Base-by-base conservation (phyloP, 2,329 filamentous ascomycete species). In the Knufia petricola region DNA sequence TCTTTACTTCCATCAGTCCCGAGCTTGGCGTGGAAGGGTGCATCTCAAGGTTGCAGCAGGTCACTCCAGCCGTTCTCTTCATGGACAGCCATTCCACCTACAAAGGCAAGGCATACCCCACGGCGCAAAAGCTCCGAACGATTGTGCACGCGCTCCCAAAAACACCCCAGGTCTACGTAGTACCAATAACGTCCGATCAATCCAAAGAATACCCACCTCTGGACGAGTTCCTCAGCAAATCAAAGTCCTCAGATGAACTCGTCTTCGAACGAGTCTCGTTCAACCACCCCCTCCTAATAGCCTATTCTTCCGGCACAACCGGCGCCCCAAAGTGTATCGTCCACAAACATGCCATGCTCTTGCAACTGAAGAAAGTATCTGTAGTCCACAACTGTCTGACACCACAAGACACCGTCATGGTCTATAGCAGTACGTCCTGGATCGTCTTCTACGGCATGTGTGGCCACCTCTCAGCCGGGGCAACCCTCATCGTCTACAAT, bases 391-490 rank as follows among this genome's bases (percentile, higher is more conserved):
- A 70, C 56, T 66, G 64, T 7, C 62, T 70, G 13, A 63, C 60
- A 1, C 58, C 64, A 0, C 52, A 60, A 4, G 68, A 70, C 37
- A 57, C 68, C 8, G 64, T 71, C 21, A 63, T 70, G 46, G 68
- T 72, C 48, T 73, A 71, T 55, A 66, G 64, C 6, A 68, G 62
- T 43, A 71, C 69, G 1, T 68, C 67, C 3, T 72, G 69, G 69
- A 65, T 70, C 0, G 60, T 71, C 17, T 70, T 64, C 57, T 67
- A 69, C 54, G 63, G 68, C 44, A 67, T 69, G 66, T 61, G 65
- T 45, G 65, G 65, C 31, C 63, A 69, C 51, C 59, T 69, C 15
- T 60, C 64, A 10, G 61, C 61, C 17, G 67, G 68, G 15, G 62
- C 65, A 8, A 65, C 64, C 17, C 59, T 67, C 4, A 62, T 71